Conservation (phyloP, 495 filamentous ascomycete genomes). For the Gamarada debralockiae region DNA sequence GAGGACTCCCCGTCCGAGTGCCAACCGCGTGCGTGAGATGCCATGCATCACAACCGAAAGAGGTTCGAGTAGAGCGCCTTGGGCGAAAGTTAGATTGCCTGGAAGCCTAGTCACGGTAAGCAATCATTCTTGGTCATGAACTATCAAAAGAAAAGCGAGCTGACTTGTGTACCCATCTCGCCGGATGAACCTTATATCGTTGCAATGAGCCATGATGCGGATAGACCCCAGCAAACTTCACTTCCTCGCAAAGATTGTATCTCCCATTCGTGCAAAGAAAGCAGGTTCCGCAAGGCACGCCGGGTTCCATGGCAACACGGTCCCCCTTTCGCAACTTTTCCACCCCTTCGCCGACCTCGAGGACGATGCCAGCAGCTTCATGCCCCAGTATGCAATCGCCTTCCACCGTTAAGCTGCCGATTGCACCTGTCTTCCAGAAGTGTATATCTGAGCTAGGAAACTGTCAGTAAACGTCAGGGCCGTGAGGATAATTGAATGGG, state of each 20-base stretch:
- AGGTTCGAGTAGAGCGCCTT: slow-evolving; percentile 53
- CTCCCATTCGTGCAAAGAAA: slow-evolving; percentile 44
- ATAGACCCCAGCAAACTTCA: slow-evolving; percentile 52
- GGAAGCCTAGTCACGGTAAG: slow-evolving; percentile 33
- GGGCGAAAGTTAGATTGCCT: slow-evolving; percentile 37
- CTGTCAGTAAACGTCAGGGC: too few species aligned
- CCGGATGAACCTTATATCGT: slow-evolving; percentile 55
- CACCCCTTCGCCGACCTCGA: slow-evolving; percentile 62
- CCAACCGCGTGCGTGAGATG: slow-evolving; percentile 38
- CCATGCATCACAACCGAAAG: slow-evolving; percentile 50
- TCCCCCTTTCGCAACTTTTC: slow-evolving; percentile 70
- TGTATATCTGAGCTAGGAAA: slow-evolving; percentile 42
- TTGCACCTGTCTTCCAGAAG: slow-evolving; percentile 47
- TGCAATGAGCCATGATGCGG: slow-evolving; percentile 55
- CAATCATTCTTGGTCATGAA: slow-evolving; percentile 31
- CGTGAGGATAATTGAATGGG: too few species aligned
- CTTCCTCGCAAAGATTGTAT: slow-evolving; percentile 49
- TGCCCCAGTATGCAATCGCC: slow-evolving; percentile 56
- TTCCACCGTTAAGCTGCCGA: slow-evolving; percentile 33
- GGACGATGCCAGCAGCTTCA: slow-evolving; percentile 77
- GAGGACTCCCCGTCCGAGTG: slow-evolving; percentile 43
- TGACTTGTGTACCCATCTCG: slow-evolving; percentile 43
- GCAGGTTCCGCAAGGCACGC: slow-evolving; percentile 44
- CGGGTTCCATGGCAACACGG: slow-evolving; percentile 58
- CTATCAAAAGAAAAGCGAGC: slow-evolving; percentile 1